Conservation (phyloP, 768 basidiomycete species). For the Rhodotorula graminis region DNA sequence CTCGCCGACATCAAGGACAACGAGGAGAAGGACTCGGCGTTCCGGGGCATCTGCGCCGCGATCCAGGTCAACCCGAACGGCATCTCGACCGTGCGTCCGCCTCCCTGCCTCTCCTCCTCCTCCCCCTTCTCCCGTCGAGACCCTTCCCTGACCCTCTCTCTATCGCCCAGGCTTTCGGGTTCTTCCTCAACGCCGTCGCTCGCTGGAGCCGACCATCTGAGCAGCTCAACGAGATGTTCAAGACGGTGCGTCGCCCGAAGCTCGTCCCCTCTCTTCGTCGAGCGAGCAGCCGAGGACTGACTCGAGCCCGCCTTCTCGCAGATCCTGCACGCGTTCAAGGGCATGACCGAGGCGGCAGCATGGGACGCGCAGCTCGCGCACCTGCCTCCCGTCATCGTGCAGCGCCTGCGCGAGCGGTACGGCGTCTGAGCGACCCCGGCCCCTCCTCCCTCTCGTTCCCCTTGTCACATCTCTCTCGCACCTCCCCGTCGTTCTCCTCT, state of each 20-base stretch:
- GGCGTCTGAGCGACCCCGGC: constrained; percentile 57
- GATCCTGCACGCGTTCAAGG: constrained; percentile 82
- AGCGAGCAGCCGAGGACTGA: background rate
- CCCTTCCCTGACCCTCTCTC: background rate
- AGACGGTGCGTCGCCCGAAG: constrained; percentile 49
- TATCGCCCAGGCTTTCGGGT: constrained; percentile 68
- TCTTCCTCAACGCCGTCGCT: constrained; percentile 97
- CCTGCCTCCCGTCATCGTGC: constrained; percentile 84
- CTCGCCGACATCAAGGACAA: constrained; percentile 98
- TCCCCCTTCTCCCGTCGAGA: too few species aligned
- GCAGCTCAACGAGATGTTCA: constrained; percentile 91
- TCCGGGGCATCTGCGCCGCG: constrained; percentile 91
- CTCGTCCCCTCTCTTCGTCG: background rate
- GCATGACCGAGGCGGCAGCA: constrained; percentile 66
- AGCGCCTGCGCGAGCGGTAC: constrained; percentile 79
- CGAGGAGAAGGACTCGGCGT: constrained; percentile 98
- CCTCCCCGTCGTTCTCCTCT: background rate
- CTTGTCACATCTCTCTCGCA: background rate
- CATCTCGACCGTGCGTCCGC: constrained; percentile 20
- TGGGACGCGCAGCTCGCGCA: constrained; percentile 77
- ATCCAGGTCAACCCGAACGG: constrained; percentile 92
- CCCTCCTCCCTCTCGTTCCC: background rate
- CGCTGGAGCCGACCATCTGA: constrained; percentile 89
- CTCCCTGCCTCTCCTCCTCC: too few species aligned
- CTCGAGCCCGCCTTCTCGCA: constrained; percentile 41